A percentile compares a stretch with the other conserved stretches of the same genome.
phyloP scores from a whole-genome alignment of 1,284 basidiomycete species.

The Neolentinus lepideus region DNA sequence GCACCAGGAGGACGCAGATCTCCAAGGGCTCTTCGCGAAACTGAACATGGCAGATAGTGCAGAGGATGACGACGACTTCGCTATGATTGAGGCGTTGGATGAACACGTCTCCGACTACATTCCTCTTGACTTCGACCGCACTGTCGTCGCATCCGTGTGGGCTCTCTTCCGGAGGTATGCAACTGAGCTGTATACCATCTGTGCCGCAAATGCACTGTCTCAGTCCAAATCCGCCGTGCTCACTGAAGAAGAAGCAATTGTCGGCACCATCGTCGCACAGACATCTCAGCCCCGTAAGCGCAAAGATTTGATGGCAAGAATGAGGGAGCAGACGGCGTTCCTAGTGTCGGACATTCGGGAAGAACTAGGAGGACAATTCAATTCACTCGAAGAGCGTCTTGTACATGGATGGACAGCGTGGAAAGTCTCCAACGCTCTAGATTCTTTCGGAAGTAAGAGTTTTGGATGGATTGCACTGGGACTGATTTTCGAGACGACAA shows the following conservation, averaged over 20 bases:
- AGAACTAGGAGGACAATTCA: conserved; percentile 40
- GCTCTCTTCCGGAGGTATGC: conserved; percentile 39
- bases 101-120: conserved; percentile 20
- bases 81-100: conserved; percentile 15
- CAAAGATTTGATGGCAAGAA: conserved; percentile 40
- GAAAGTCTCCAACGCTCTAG: conserved; percentile 30
- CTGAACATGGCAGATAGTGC: conserved; percentile 14
- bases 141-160: conserved; percentile 14
- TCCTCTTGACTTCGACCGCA: conserved; percentile 12
- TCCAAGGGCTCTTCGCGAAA: conserved; percentile 18
- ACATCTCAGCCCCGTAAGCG: conserved; percentile 48
- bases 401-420: conserved; percentile 45
- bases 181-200: conserved; percentile 40
- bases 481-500: conserved; percentile 38
- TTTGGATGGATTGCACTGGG: conserved; percentile 52
- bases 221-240: conserved; percentile 32
- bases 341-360: conserved; percentile 42
- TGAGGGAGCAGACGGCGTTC: conserved; percentile 45
- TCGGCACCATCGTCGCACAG: conserved; percentile 58
- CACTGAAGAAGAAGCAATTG: conserved; percentile 52
- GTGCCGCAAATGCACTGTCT: conserved; percentile 39
- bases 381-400: conserved; percentile 29
- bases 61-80: conserved; percentile 10
- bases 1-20: conserved; percentile 9
- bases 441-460: conserved; percentile 49